Conservation (phyloP, 352 stramenopile genomes). For the Phytophthora niederhauseri region DNA sequence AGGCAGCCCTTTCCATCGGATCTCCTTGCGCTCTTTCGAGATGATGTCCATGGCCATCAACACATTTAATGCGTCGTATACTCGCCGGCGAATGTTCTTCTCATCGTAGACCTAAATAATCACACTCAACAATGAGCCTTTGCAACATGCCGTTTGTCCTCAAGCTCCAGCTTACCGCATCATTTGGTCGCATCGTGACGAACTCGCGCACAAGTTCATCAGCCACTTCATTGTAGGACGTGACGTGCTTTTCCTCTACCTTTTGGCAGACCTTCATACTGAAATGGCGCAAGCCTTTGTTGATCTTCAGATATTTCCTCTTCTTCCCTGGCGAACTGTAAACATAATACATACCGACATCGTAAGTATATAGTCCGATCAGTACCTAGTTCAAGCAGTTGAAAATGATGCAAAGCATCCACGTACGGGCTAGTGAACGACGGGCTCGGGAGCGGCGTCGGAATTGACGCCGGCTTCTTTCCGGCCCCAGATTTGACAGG, state of each 20-base stretch:
- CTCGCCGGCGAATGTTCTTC: conserved; percentile 96
- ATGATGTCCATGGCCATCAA: conserved; percentile 99
- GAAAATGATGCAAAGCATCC: neutral
- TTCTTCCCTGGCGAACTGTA: conserved; percentile 71
- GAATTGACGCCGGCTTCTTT: conserved; percentile 23
- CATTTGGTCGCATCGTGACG: conserved; percentile 83
- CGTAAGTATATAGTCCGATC: conserved; percentile 13
- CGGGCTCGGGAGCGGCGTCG: conserved; percentile 39
- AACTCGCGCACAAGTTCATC: conserved; percentile 94
- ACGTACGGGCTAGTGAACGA: conserved; percentile 70
- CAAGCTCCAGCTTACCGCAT: conserved; percentile 46
- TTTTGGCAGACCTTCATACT: conserved; percentile 97
- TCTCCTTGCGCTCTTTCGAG: conserved; percentile 96
- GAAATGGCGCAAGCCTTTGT: conserved; percentile 95
- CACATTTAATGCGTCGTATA: conserved; percentile 98
- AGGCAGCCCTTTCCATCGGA: conserved; percentile 84
- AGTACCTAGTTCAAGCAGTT: neutral
- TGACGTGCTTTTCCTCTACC: conserved; percentile 96
- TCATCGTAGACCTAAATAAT: conserved; percentile 88
- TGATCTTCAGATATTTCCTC: conserved; percentile 85
- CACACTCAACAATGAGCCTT: conserved; percentile 1
- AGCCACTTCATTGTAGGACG: conserved; percentile 95
- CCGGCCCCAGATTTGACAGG: conserved; percentile 10
- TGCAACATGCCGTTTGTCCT: neutral
- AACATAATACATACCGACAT: neutral